A percentile compares a stretch with the other conserved stretches of the same genome.
phyloP scores from a whole-genome alignment of 2,329 filamentous ascomycete genomes.

The Clarireedia paspali region DNA sequence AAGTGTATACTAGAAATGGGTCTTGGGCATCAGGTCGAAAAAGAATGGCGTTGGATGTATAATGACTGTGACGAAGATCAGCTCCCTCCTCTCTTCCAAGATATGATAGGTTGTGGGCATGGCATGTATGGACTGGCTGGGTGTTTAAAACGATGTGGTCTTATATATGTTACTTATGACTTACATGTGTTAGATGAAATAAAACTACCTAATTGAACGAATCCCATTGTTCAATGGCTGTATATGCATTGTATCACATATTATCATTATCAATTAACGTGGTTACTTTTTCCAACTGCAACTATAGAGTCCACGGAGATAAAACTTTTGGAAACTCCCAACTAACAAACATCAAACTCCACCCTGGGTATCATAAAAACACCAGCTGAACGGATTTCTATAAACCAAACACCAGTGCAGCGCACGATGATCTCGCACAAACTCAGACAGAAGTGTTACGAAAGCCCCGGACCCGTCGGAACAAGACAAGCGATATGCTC shows the following conservation, averaged over 20 bases:
- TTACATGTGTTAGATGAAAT: slow-evolving; percentile 1
- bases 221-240: neutral
- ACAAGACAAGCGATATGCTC: neutral
- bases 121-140: neutral
- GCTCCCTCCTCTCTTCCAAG: slow-evolving; percentile 10
- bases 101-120: slow-evolving; percentile 3
- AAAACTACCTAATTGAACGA: slow-evolving; percentile 2
- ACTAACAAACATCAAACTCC: no score
- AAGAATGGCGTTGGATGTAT: slow-evolving; percentile 8
- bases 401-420: neutral
- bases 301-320: no score
- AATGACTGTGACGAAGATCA: slow-evolving; percentile 9
- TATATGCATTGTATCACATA: neutral
- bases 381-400: neutral
- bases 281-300: neutral
- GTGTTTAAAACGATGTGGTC: neutral
- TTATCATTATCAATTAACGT: neutral
- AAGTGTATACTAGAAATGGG: slow-evolving; percentile 10
- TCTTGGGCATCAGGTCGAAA: slow-evolving; percentile 1
- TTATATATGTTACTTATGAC: slow-evolving; percentile 7
- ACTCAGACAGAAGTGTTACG: neutral
- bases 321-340: neutral
- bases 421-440: neutral
- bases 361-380: neutral
- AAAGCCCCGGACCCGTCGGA: neutral